These are phyloP conservation scores for Phytophthora agathidicida DNA, from an alignment of 352 stramenopile genomes.

Conservation along the genomic window DNA sequence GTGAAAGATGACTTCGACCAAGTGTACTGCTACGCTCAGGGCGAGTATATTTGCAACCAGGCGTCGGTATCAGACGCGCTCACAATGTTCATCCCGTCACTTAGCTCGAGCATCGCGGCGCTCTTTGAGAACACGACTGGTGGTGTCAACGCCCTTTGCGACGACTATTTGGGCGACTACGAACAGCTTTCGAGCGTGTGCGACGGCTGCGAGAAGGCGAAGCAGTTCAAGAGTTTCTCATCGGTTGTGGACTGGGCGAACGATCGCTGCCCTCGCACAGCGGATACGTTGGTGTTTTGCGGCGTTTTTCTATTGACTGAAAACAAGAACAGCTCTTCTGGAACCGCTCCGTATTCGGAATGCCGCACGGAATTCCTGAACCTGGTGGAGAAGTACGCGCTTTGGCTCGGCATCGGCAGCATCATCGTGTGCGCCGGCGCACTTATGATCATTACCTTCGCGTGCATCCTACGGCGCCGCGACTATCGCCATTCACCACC, in stretches of 20 bases:
- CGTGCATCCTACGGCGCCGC: constrained; percentile 51
- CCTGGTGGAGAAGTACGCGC: constrained; percentile 46
- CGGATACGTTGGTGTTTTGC: constrained; percentile 61
- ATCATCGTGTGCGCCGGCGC: constrained; percentile 45
- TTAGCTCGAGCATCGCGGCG: constrained; percentile 37
- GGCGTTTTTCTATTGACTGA: constrained; percentile 52
- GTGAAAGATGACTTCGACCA: constrained; percentile 72
- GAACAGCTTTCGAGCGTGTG: constrained; percentile 51
- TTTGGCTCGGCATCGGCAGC: constrained; percentile 46
- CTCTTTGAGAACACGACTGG: constrained; percentile 61
- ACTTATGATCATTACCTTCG: constrained; percentile 54
- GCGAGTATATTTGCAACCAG: constrained; percentile 72
- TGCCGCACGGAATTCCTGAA: constrained; percentile 57
- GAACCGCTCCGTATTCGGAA: constrained; percentile 54
- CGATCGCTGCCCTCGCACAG: constrained; percentile 67
- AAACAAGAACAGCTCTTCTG: constrained; percentile 26
- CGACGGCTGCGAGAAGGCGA: constrained; percentile 56
- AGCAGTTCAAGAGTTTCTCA: constrained; percentile 67
- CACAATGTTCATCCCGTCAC: constrained; percentile 51
- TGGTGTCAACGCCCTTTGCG: constrained; percentile 67
- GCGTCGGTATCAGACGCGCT: constrained; percentile 59
- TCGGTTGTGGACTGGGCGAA: constrained; percentile 82
- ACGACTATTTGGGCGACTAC: constrained; percentile 42
- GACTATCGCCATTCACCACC: constrained; percentile 4
- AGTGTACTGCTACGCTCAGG: constrained; percentile 78